Base-by-base conservation (phyloP, 2,329 filamentous ascomycete genomes). In the Fusarium fracticaudum region DNA sequence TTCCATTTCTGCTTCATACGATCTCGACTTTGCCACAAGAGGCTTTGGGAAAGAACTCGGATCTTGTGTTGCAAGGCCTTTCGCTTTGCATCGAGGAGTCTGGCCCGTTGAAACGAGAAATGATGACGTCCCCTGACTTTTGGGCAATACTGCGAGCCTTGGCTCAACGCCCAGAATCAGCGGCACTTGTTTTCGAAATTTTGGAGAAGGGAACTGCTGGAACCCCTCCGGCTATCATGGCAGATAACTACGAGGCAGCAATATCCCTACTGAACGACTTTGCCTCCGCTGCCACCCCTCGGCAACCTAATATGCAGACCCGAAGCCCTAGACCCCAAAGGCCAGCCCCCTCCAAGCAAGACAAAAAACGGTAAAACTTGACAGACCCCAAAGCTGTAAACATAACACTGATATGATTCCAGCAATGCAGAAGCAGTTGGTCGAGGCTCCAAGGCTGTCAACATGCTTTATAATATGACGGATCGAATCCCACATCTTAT, bases 111-210 rank as follows among this genome's bases (percentile, higher is more conserved):
- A 91, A 94, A 65, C 98, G 94, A 76, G 96, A 98, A 83, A 93
- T 98, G 76, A 97, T 97, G 83, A 96, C 94, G 20, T 98, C 96
- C 24, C 96, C 96, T 0, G 96, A 99, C 80, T 98, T 99, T 82
- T 99, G 96, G 96, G 92, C 93, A 10, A 93, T 98, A 20, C 86
- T 99, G 60, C 92, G 94, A 70, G 89, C 91, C 38, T 85, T 99
- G 24, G 91, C 94, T 53, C 86, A 87, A 31, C 89, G 92, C 70
- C 84, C 90, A 7, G 91, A 94, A 60, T 92, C 93, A 33, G 93
- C 94, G 5, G 87, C 91, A 1, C 87, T 92, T 22, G 95, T 97
- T 0, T 98, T 98, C 81, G 91, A 93, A 62, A 93, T 98, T n/a
- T 87, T 98, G 1, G 93, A 96, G 79, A 91, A 89, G 62, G 91